Base-by-base conservation (phyloP, 306 rosid species). In the Prunus mongolica region DNA sequence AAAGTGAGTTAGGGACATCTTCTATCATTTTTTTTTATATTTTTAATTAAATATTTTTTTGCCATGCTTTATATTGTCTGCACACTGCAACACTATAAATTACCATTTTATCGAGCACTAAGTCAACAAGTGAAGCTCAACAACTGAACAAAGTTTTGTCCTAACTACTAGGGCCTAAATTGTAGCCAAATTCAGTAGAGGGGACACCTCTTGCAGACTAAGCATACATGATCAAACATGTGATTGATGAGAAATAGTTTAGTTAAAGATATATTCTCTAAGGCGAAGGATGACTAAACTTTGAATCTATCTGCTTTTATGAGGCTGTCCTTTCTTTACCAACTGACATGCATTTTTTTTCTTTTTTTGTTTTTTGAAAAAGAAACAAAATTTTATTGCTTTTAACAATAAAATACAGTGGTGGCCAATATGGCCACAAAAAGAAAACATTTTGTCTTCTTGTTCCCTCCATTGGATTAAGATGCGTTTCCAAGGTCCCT, bases 1-100 rank as follows among this genome's bases (percentile, higher is more conserved):
- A 95, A 95, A 90, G 99, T 95, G 76, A 75, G 92, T 68, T 8
- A 51, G 68, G 62, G 81, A 63, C 57, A 77, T 46, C 71, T 68
- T 44, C 15, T 67, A n/a, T 74, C 45, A 56, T 45, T 54, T 47
- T 64, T 49, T 77, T 2, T 5, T 3, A 6, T 24, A 24, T 22
- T 2, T 49, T 15, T 34, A 1, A 1, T 0, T 4, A 38, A 38
- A 38, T 38, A 5, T 67, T 12, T 67, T 24, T 24, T 0, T 34
- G 61, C 27, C 44, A 16, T 73, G 30, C 24, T 58, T 13, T 73
- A 1, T 69, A 54, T 25, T 13, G 30, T 65, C 46, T 78, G 51
- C 78, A 65, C 52, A 70, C 73, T 75, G 65, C 71, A 50, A 38
- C 56, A 67, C 73, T 24, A 32, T 56, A 69, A 71, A 67, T 52